These are phyloP conservation scores for Eucalyptus camaldulensis DNA, from an alignment of 345 rosid species.

Conservation along the genomic window DNA sequence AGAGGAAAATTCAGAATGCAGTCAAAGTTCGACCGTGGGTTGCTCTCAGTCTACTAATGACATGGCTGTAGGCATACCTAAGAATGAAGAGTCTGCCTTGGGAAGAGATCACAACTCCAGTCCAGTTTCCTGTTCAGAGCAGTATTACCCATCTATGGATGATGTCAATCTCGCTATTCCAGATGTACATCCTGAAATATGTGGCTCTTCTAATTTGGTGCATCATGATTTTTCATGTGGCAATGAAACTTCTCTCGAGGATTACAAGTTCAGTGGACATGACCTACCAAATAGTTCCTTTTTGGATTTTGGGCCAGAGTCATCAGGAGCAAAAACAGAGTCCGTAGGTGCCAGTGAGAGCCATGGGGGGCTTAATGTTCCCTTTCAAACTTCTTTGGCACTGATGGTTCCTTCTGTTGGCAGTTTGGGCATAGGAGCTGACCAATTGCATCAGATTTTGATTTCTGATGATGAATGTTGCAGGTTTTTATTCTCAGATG, in stretches of 20 bases:
- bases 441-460: constrained; percentile 37
- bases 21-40: constrained; percentile 56
- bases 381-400: constrained; percentile 36
- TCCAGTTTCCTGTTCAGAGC: constrained; percentile 50
- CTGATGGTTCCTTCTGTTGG: constrained; percentile 26
- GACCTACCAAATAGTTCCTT: constrained; percentile 30
- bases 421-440: constrained; percentile 15
- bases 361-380: constrained; percentile 20
- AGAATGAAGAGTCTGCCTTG: constrained; percentile 26
- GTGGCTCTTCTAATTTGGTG: constrained; percentile 32
- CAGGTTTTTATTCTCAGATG: constrained; percentile 61
- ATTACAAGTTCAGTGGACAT: constrained; percentile 35
- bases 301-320: constrained; percentile 31
- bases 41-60: constrained; percentile 58
- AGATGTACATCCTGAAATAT: constrained; percentile 44
- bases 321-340: constrained; percentile 32
- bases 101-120: constrained; percentile 45
- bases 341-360: constrained; percentile 20
- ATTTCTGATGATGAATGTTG: constrained; percentile 89
- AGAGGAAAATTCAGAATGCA: constrained; percentile 87
- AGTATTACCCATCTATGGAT: constrained; percentile 26
- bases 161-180: constrained; percentile 42
- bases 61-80: background rate
- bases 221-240: constrained; percentile 23
- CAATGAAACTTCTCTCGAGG: constrained; percentile 17